Conservation (phyloP, 495 filamentous ascomycete species). For the Penicillium alfredii region DNA sequence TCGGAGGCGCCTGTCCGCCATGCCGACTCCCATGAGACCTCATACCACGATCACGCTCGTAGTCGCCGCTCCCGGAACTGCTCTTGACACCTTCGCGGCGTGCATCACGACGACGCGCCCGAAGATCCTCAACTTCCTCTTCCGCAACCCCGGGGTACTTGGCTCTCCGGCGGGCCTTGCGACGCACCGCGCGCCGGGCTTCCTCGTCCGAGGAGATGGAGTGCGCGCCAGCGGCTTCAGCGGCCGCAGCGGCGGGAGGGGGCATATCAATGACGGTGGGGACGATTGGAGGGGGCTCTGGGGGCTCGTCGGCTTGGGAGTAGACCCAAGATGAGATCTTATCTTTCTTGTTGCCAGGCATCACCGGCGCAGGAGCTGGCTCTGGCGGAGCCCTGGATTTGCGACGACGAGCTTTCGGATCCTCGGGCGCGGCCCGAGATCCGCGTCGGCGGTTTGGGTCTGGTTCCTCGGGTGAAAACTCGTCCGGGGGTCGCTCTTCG, state of each 20-base stretch:
- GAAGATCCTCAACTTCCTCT: conserved; percentile 36
- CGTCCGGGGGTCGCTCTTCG: conserved; percentile 21
- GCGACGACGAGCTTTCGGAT: conserved; percentile 28
- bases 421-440: conserved; percentile 22
- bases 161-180: conserved; percentile 32
- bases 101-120: conserved; percentile 26
- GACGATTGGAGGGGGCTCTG: conserved; percentile 52
- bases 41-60: conserved; percentile 38
- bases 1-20: conserved; percentile 18
- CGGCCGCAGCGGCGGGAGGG: conserved; percentile 27
- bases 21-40: conserved; percentile 30
- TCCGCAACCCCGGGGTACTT: conserved; percentile 38
- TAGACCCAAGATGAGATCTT: conserved; percentile 59
- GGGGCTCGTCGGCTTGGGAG: conserved; percentile 48
- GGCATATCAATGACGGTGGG: conserved; percentile 50
- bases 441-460: conserved; percentile 20
- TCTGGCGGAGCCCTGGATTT: conserved; percentile 25
- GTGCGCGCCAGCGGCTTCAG: conserved; percentile 18
- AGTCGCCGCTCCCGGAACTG: conserved; percentile 39
- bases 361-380: conserved; percentile 15
- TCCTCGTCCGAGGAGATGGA: conserved; percentile 41
- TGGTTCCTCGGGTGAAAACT: conserved; percentile 15
- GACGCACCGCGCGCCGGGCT: conserved; percentile 32
- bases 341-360: conserved; percentile 36
- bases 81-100: conserved; percentile 31